phyloP scores from a whole-genome alignment of 192 early-diverging fungal species.

The Coemansia sp. region DNA sequence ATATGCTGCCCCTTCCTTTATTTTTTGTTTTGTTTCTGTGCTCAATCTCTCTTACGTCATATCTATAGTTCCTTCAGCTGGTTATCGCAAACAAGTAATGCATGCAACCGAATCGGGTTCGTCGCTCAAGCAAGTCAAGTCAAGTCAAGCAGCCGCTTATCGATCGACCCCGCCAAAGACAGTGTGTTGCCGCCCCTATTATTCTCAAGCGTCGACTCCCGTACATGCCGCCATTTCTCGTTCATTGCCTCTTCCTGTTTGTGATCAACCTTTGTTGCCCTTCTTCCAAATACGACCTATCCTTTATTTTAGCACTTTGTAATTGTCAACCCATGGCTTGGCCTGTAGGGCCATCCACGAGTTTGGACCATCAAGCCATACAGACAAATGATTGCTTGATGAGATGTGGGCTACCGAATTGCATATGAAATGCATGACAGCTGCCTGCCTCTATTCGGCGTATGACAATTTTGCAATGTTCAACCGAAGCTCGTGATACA shows the following conservation, averaged over 20 bases:
- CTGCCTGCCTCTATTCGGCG: neutral
- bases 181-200: neutral
- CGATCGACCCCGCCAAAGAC: neutral
- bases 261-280: neutral
- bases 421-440: neutral
- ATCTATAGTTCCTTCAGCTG: constrained; percentile 56
- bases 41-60: neutral
- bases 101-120: neutral
- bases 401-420: neutral
- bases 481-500: neutral
- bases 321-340: no score
- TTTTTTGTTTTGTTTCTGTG: constrained; percentile 1
- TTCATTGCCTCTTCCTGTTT: neutral
- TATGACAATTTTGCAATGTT: neutral
- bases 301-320: neutral
- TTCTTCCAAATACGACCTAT: neutral
- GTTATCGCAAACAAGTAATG: constrained; percentile 54
- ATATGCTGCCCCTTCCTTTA: neutral
- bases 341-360: neutral
- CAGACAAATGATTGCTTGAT: neutral
- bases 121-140: constrained; percentile 18
- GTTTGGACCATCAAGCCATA: neutral
- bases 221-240: neutral
- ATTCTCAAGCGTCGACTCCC: neutral
- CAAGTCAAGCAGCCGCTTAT: constrained; percentile 10